Evolutionary conservation across 805 yeast species (phyloP).

Genomic region (Candida wancherniae): DNA sequence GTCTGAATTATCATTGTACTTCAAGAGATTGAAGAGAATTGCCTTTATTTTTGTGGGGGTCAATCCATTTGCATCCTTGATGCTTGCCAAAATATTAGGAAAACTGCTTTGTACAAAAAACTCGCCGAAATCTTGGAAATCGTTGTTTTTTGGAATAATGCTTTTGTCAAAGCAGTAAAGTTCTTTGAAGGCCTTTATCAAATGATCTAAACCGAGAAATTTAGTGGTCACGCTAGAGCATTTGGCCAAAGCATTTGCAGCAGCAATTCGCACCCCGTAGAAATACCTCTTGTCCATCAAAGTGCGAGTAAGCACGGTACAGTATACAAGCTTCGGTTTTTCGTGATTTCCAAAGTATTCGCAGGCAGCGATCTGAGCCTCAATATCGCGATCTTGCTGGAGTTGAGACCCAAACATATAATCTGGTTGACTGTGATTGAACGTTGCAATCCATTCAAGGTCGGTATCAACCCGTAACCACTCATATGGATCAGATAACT

Average conservation of each 20-base stretch:
- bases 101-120: slow-evolving; percentile 70
- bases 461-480: slow-evolving; percentile 99
- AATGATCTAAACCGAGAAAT: slow-evolving; percentile 70
- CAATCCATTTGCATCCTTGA: slow-evolving; percentile 58
- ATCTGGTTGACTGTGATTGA: slow-evolving; percentile 83
- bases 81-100: slow-evolving; percentile 53
- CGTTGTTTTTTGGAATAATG: slow-evolving; percentile 70
- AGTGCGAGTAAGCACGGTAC: slow-evolving; percentile 74
- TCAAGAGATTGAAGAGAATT: slow-evolving; percentile 64
- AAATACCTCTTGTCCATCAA: slow-evolving; percentile 79
- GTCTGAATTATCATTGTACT: slow-evolving; percentile 80
- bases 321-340: slow-evolving; percentile 59
- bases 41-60: slow-evolving; percentile 55
- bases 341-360: slow-evolving; percentile 59
- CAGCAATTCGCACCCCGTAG: slow-evolving; percentile 84
- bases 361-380: slow-evolving; percentile 87
- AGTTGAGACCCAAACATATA: slow-evolving; percentile 92
- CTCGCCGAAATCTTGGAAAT: slow-evolving; percentile 65
- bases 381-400: slow-evolving; percentile 92
- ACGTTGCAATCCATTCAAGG: slow-evolving; percentile 89
- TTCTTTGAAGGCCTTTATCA: slow-evolving; percentile 62
- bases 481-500: slow-evolving; percentile 84
- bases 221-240: slow-evolving; percentile 56
- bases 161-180: slow-evolving; percentile 67
- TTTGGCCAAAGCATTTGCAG: slow-evolving; percentile 73